phyloP scores from a whole-genome alignment of 345 rosid species.

The Carallia pectinifolia region DNA sequence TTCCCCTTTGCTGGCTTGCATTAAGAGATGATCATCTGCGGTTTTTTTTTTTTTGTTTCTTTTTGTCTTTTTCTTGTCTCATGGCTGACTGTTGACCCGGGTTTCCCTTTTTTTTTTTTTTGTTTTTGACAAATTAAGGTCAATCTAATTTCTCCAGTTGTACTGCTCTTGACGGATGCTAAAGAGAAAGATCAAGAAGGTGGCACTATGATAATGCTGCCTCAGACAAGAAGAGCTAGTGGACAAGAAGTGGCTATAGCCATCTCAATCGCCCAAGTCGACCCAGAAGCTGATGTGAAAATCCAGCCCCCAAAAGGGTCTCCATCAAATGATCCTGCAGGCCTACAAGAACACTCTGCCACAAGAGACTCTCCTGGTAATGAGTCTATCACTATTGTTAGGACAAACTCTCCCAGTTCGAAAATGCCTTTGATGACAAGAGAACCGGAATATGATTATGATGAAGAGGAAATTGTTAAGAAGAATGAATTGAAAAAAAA shows the following conservation, averaged over 20 bases:
- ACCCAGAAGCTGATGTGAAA: conserved; percentile 4
- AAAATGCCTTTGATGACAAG: not conserved
- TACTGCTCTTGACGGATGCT: not conserved
- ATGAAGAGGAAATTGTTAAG: conserved; percentile 48
- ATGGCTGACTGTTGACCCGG: no score
- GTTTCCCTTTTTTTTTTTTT: no score
- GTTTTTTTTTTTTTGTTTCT: no score
- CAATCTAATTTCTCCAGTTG: not conserved
- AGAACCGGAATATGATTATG: conserved; percentile 33
- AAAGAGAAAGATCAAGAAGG: not conserved
- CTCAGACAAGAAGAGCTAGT: not conserved
- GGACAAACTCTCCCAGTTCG: conserved; percentile 23
- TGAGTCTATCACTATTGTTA: conserved; percentile 10
- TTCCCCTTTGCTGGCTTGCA: no score
- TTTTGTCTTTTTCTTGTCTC: no score
- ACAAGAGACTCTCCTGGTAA: not conserved
- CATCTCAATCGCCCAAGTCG: conserved; percentile 36
- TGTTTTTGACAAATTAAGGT: no score
- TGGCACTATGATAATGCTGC: no score
- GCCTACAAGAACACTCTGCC: not conserved
- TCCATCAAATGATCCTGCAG: conserved; percentile 17
- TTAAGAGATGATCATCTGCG: no score
- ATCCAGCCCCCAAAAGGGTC: conserved; percentile 21
- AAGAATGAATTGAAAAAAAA: conserved; percentile 45
- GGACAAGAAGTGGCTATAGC: conserved; percentile 49